Conservation (phyloP, 495 filamentous ascomycete genomes). For the Penicillium flavigenum region DNA sequence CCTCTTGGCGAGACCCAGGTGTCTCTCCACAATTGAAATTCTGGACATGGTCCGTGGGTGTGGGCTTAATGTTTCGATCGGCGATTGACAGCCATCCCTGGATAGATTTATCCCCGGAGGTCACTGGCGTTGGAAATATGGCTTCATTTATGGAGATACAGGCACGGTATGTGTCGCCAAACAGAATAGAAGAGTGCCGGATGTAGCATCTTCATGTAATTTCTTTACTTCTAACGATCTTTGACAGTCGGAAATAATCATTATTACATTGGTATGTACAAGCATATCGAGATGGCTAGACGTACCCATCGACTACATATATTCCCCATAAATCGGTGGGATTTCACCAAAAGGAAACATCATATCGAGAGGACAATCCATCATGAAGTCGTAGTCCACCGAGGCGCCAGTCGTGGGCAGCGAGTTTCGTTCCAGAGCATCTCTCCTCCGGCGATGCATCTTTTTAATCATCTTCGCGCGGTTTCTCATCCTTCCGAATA, state of each 20-base stretch:
- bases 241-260: background rate
- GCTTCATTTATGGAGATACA: background rate
- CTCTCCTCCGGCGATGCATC: conserved; percentile 16
- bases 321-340: background rate
- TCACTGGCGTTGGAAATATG: background rate
- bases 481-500: conserved; percentile 12
- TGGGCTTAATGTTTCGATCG: no score
- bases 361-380: conserved; percentile 16
- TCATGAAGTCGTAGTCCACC: conserved; percentile 18
- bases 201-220: background rate
- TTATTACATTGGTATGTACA: background rate
- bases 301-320: background rate
- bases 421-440: conserved; percentile 10
- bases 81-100: background rate
- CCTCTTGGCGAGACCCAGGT: conserved; percentile 58
- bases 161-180: no score
- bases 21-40: conserved; percentile 50
- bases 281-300: no score
- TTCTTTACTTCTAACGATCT: background rate
- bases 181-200: no score
- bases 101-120: background rate
- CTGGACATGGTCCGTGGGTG: background rate
- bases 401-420: background rate
- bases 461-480: conserved; percentile 21
- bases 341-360: conserved; percentile 18